Base-by-base conservation (phyloP, 345 rosid species). In the Corchorus capsularis region DNA sequence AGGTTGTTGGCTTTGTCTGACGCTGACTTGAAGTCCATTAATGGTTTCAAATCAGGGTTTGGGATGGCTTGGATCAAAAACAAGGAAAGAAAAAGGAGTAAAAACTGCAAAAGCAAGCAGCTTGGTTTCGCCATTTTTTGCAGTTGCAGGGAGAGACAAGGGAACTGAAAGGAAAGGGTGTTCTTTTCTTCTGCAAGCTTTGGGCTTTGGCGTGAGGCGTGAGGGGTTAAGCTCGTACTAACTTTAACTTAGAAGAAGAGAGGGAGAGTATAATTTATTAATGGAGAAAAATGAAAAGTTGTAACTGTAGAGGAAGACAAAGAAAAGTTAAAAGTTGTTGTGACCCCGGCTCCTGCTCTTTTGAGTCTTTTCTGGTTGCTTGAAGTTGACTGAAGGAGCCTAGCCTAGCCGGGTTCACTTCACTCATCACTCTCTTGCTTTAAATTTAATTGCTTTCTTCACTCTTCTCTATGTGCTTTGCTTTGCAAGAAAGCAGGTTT, bases 1-100 rank as follows among this genome's bases (percentile, higher is more conserved):
- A 94, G 96, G 71, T 79, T 81, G 76, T 86, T 82, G 81, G 86
- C 75, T 71, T 77, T 69, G 83, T 91, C 98, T 0, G 93, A 80
- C 15, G 83, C 34, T 75, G 88, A 77, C 78, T 87, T 92, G 87
- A 92, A 94, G 65, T 74, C 73, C 0, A 88, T 47, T 32, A 94
- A 88, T 19, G 87, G 69, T 9, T 87, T 73, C 68, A 82, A 79
- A 75, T 94, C 98, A 13, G 88, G 89, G 86, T 65, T 77, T 2
- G 80, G 55, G 35, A 78, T 49, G 37, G 90, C 86, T 15, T 66
- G 74, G 39, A 62, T 76, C 10, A 75, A 69, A 41, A 45, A 76
- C 37, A 83, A 54, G 14, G 52, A 16, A 22, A 66, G 56, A 62
- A 45, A 79, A 49, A 10, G 74, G 71, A 35, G 75, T 32, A 63